phyloP scores from a whole-genome alignment of 176 grass and related monocot genomes.

The Luzula sylvatica region DNA sequence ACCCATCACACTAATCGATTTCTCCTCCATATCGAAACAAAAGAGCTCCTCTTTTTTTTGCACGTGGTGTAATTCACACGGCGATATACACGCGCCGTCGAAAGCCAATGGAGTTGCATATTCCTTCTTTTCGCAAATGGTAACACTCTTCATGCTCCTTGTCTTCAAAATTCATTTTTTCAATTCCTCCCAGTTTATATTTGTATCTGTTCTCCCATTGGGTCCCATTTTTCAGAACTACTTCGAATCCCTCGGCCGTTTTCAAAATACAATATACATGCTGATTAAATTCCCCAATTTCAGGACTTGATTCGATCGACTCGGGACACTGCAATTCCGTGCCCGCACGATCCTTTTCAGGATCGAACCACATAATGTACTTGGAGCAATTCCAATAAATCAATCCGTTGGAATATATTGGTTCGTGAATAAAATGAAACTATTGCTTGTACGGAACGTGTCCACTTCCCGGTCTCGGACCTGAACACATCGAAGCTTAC shows the following conservation, averaged over 20 bases:
- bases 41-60: too few species aligned
- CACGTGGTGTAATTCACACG: too few species aligned
- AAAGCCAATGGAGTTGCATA: background rate
- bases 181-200: too few species aligned
- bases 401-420: constrained; percentile 7
- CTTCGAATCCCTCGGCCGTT: background rate
- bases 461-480: constrained; percentile 1
- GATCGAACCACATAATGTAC: constrained; percentile 18
- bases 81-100: background rate
- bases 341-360: background rate
- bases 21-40: too few species aligned
- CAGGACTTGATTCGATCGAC: background rate
- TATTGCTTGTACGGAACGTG: background rate
- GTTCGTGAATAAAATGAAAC: background rate
- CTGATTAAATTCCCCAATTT: background rate
- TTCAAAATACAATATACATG: background rate
- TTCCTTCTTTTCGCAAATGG: background rate
- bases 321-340: background rate
- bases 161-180: background rate
- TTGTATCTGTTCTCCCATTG: background rate
- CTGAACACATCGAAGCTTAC: constrained; percentile 2
- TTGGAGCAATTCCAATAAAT: constrained; percentile 4
- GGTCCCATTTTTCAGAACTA: background rate
- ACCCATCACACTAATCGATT: too few species aligned
- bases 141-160: background rate